Conservation (phyloP, 352 stramenopile genomes). For the Phytophthora foliorum region DNA sequence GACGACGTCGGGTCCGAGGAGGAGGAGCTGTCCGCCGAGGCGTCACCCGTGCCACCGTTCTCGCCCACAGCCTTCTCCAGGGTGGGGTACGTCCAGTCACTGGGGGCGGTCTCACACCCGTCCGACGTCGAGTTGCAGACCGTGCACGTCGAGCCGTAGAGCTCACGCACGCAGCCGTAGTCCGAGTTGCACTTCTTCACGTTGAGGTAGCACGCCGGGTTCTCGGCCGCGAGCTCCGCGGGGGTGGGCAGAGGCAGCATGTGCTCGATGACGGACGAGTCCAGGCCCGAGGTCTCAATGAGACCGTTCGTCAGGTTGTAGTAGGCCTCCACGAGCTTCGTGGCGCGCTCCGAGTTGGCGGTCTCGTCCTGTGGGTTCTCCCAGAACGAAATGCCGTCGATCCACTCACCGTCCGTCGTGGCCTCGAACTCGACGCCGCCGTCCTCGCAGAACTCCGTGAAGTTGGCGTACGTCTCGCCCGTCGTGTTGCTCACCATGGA, state of each 20-base stretch:
- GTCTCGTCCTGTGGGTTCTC: constrained; percentile 69
- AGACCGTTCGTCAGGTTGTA: constrained; percentile 55
- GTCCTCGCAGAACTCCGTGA: constrained; percentile 69
- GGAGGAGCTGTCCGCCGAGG: constrained; percentile 44
- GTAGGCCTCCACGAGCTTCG: constrained; percentile 67
- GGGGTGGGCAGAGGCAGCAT: constrained; percentile 66
- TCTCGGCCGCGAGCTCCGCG: constrained; percentile 55
- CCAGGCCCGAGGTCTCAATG: constrained; percentile 46
- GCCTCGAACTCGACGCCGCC: constrained; percentile 70
- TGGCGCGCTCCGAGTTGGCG: constrained; percentile 56
- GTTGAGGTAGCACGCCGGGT: constrained; percentile 77
- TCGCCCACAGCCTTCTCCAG: constrained; percentile 59
- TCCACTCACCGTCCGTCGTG: constrained; percentile 50
- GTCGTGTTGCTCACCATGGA: constrained; percentile 66
- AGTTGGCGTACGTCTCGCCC: constrained; percentile 61
- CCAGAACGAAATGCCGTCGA: constrained; percentile 75
- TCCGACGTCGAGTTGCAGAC: constrained; percentile 60
- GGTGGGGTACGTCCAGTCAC: constrained; percentile 59
- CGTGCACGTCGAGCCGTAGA: constrained; percentile 70
- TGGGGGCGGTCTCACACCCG: constrained; percentile 51
- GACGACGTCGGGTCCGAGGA: constrained; percentile 33
- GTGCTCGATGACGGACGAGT: constrained; percentile 44
- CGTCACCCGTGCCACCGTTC: constrained; percentile 57
- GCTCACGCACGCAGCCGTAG: constrained; percentile 65
- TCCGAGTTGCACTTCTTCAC: constrained; percentile 66